Evolutionary conservation across 331 rosid genomes (phyloP).

Genomic region (Arachis monticola): DNA sequence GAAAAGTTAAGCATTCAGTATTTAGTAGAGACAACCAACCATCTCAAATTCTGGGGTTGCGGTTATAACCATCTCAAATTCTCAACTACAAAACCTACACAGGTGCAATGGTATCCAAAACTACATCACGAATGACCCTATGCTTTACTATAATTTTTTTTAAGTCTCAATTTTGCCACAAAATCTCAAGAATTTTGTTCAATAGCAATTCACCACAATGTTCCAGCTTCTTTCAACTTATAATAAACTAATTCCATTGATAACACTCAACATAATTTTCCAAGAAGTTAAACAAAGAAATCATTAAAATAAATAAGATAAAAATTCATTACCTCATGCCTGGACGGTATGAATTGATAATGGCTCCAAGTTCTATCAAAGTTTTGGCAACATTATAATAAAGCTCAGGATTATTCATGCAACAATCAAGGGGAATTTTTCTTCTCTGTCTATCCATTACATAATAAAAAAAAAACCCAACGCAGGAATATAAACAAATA

Average conservation of each 20-base stretch:
- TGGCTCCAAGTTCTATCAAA: constrained; percentile 92
- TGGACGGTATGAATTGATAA: constrained; percentile 84
- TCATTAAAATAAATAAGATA: constrained; percentile 3
- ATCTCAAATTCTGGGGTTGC: not conserved
- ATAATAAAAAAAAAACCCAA: not conserved
- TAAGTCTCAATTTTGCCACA: not conserved
- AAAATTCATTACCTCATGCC: constrained; percentile 50
- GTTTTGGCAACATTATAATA: constrained; percentile 60
- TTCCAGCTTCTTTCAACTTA: constrained; percentile 9
- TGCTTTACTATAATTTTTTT: not conserved
- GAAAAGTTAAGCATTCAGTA: constrained; percentile 3
- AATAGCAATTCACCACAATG: not conserved
- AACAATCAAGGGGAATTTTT: constrained; percentile 80
- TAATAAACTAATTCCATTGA: constrained; percentile 17
- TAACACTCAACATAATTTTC: constrained; percentile 14
- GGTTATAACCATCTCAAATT: too few relatives aligned
- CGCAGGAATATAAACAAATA: not conserved
- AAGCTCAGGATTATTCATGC: constrained; percentile 81
- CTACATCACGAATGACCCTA: constrained; percentile 10
- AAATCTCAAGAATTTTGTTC: not conserved
- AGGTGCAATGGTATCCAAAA: constrained; percentile 13
- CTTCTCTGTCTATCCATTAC: constrained; percentile 86
- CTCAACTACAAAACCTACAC: constrained; percentile 24
- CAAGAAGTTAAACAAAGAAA: not conserved
- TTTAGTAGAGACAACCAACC: constrained; percentile 19